Percentiles rank a stretch among this genome's conserved stretches.
Evolutionary conservation across 345 rosid species (phyloP).

Genomic region (Geranium rotundifolium): DNA sequence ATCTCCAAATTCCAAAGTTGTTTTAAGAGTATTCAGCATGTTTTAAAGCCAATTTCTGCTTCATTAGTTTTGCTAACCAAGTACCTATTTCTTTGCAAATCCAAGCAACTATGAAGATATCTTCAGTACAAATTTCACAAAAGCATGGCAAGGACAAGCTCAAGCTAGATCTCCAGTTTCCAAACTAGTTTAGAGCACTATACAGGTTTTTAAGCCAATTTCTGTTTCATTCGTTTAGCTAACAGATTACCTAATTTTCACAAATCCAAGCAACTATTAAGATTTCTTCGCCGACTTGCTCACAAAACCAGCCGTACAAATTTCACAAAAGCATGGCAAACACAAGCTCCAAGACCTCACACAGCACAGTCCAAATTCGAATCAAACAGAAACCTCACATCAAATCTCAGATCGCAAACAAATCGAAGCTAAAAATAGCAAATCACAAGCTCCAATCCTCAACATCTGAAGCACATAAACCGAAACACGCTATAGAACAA

Average conservation of each 20-base stretch:
- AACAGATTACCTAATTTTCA: not conserved
- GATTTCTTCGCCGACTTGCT: not conserved
- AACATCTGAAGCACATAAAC: not conserved
- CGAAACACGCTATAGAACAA: slow-evolving; percentile 9
- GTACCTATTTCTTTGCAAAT: too few relatives aligned
- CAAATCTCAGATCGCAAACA: not conserved
- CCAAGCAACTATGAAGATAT: too few relatives aligned
- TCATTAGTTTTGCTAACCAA: too few relatives aligned
- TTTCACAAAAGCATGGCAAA: not conserved
- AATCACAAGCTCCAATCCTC: not conserved
- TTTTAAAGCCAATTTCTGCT: too few relatives aligned
- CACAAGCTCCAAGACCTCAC: not conserved
- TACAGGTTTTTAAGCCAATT: not conserved
- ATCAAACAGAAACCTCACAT: not conserved
- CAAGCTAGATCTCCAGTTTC: not conserved
- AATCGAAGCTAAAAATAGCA: not conserved
- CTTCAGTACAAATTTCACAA: too few relatives aligned
- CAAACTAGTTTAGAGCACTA: not conserved
- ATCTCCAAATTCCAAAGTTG: too few relatives aligned
- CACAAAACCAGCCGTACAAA: not conserved
- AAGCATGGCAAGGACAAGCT: too few relatives aligned
- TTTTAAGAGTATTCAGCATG: too few relatives aligned
- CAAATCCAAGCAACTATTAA: too few relatives aligned
- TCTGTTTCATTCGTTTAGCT: not conserved
- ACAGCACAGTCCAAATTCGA: too few relatives aligned